Conservation (phyloP, 202 grass and related monocot genomes). For the Bolboschoenoplectus hybrid region DNA sequence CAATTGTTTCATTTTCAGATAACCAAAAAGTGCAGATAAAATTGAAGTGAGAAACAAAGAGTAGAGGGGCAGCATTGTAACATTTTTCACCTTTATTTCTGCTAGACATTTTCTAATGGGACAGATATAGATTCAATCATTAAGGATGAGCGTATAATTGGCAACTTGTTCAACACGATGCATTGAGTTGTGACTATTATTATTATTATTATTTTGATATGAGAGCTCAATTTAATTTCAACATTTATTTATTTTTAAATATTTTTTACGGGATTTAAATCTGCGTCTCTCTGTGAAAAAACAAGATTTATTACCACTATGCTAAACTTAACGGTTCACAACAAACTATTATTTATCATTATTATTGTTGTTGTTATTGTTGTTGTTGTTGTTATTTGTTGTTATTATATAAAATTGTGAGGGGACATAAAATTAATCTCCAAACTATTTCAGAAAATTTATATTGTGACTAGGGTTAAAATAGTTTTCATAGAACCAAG, state of each 20-base stretch:
- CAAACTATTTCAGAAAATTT: neutral
- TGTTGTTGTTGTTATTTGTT: too few relatives aligned
- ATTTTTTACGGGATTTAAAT: too few relatives aligned
- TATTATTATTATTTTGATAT: neutral
- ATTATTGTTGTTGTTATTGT: too few relatives aligned
- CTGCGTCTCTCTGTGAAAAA: too few relatives aligned
- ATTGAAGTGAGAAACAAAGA: neutral
- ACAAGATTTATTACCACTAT: too few relatives aligned
- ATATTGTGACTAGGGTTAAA: neutral
- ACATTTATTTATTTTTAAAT: too few relatives aligned
- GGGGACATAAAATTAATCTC: neutral
- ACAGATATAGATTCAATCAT: neutral
- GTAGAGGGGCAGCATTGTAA: neutral
- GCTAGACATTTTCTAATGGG: neutral
- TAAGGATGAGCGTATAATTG: neutral
- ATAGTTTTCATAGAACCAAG: neutral
- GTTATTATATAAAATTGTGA: neutral
- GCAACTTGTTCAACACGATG: neutral
- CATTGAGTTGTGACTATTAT: neutral
- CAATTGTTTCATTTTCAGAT: constrained; percentile 3
- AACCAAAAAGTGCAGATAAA: neutral
- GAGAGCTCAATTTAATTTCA: too few relatives aligned
- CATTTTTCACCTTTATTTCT: neutral
- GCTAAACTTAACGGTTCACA: too few relatives aligned
- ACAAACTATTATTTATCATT: too few relatives aligned